Percentiles rank a stretch among this genome's conserved stretches.
phyloP scores from a whole-genome alignment of 2,329 filamentous ascomycete species.

The Penicillium sp. region DNA sequence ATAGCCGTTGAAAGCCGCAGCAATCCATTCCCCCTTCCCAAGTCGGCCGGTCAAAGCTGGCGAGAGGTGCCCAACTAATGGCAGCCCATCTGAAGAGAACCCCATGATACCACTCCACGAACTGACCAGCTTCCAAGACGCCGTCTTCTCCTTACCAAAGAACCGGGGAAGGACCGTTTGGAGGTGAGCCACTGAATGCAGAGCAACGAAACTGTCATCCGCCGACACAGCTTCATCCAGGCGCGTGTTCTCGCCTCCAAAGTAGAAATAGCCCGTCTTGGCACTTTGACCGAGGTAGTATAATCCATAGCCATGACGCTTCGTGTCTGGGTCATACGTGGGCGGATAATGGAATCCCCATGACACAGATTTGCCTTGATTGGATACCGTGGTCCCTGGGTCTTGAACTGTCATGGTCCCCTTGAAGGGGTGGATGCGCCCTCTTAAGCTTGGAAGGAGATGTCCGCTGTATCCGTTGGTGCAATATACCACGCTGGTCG shows the following conservation, averaged over 20 bases:
- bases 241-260: constrained; percentile 28
- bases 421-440: constrained; percentile 41
- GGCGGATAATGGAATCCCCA: constrained; percentile 35
- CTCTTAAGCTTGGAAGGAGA: constrained; percentile 43
- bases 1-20: constrained; percentile 66
- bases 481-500: constrained; percentile 43
- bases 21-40: constrained; percentile 50
- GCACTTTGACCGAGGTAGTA: constrained; percentile 31
- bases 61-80: constrained; percentile 54
- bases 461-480: constrained; percentile 48
- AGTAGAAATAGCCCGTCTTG: constrained; percentile 30
- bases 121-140: constrained; percentile 25
- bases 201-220: constrained; percentile 24
- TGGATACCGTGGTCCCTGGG: constrained; percentile 22
- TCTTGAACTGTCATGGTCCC: constrained; percentile 49
- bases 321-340: constrained; percentile 20
- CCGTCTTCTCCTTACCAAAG: constrained; percentile 14
- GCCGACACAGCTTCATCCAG: constrained; percentile 22
- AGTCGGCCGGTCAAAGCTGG: constrained; percentile 37
- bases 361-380: constrained; percentile 24
- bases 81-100: constrained; percentile 51
- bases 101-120: constrained; percentile 51
- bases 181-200: constrained; percentile 21
- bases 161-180: constrained; percentile 21
- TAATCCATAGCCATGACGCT: constrained; percentile 21